A percentile compares a stretch with the other conserved stretches of the same genome.
phyloP scores from a whole-genome alignment of 2,329 filamentous ascomycete genomes.

The Podosphaera fusca region DNA sequence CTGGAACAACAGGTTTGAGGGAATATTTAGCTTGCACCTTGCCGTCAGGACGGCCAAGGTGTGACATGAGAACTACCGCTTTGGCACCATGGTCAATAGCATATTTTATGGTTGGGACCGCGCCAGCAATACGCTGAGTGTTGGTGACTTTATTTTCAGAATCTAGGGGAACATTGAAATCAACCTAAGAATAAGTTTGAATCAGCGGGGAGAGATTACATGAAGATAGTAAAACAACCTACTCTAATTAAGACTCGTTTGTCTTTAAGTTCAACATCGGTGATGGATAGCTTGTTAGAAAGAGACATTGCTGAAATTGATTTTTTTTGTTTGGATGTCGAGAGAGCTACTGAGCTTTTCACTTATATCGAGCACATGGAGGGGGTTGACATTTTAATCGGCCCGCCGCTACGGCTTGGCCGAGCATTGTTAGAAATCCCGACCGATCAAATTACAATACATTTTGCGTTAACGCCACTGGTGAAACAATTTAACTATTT shows the following conservation, averaged over 20 bases:
- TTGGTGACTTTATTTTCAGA: conserved; percentile 86
- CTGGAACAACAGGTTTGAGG: conserved; percentile 70
- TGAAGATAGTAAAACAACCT: conserved; percentile 18
- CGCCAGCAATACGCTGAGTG: conserved; percentile 92
- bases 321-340: background rate
- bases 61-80: conserved; percentile 90
- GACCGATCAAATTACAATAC: no score
- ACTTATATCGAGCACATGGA: background rate
- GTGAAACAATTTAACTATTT: no score
- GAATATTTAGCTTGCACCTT: conserved; percentile 82
- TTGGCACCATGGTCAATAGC: conserved; percentile 77
- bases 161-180: conserved; percentile 98
- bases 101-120: conserved; percentile 86
- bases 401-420: background rate
- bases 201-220: background rate
- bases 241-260: conserved; percentile 96
- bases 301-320: conserved; percentile 57
- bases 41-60: conserved; percentile 88
- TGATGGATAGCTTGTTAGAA: conserved; percentile 92
- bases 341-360: background rate
- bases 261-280: conserved; percentile 88
- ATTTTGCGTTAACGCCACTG: no score
- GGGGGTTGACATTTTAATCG: background rate
- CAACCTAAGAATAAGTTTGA: conserved; percentile 37
- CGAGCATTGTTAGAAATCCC: background rate